Percentiles rank a stretch among this genome's conserved stretches.
phyloP scores from a whole-genome alignment of 2,329 filamentous ascomycete genomes.

The Phyllosticta citriasiana region DNA sequence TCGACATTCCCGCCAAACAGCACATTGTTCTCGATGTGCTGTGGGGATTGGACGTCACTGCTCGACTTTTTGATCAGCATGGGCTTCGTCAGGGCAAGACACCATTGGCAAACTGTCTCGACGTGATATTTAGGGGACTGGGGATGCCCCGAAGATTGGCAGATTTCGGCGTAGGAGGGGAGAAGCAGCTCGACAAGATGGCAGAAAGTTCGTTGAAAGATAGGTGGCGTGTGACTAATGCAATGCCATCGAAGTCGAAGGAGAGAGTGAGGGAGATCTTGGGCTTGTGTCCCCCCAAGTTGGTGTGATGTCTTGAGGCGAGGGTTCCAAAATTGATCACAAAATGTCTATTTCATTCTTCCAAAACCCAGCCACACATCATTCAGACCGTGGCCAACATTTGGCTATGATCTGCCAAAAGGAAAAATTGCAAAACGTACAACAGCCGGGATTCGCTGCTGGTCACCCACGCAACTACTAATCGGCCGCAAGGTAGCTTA shows the following conservation, averaged over 20 bases:
- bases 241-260: constrained; percentile 38
- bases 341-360: too few species aligned
- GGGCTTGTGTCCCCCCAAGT: constrained; percentile 14
- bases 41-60: constrained; percentile 28
- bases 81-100: constrained; percentile 18
- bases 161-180: constrained; percentile 39
- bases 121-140: constrained; percentile 40
- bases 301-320: neutral
- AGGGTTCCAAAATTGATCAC: neutral
- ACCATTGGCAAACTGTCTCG: constrained; percentile 44
- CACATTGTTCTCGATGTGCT: constrained; percentile 31
- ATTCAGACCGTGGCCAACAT: too few species aligned
- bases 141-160: constrained; percentile 45
- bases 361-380: too few species aligned
- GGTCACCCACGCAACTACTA: too few species aligned
- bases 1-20: constrained; percentile 26
- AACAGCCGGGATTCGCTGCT: too few species aligned
- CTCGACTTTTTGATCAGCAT: constrained; percentile 24
- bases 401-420: too few species aligned
- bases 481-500: too few species aligned
- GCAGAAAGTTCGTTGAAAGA: constrained; percentile 43
- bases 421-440: too few species aligned
- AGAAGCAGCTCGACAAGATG: constrained; percentile 38
- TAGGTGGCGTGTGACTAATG: constrained; percentile 41
- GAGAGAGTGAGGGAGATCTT: constrained; percentile 44